A percentile compares a stretch with the other conserved stretches of the same genome.
These are phyloP conservation scores for Picochlorum sp. DNA, from an alignment of 139 green algal species.

Conservation along the genomic window DNA sequence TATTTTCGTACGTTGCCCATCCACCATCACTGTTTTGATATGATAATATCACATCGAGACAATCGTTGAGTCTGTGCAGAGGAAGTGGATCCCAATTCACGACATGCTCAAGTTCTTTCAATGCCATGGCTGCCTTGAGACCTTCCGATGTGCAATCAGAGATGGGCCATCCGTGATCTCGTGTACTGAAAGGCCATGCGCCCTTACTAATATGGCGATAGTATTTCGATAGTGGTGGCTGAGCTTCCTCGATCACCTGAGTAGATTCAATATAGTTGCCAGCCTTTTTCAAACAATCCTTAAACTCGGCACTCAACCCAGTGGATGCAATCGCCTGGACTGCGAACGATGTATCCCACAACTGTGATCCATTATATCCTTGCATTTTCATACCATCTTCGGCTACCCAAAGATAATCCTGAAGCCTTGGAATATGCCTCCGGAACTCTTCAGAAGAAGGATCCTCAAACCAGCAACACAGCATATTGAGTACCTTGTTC, in stretches of 20 bases:
- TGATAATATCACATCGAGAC: conserved; percentile 65
- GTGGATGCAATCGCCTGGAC: conserved; percentile 72
- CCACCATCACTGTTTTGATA: conserved; percentile 89
- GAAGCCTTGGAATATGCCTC: conserved; percentile 23
- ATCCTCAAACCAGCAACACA: conserved; percentile 92
- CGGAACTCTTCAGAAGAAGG: conserved; percentile 69
- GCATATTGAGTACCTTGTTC: conserved; percentile 99
- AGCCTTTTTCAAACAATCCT: conserved; percentile 46
- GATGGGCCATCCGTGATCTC: conserved; percentile 98
- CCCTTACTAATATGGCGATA: conserved; percentile 95
- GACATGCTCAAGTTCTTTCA: conserved; percentile 35
- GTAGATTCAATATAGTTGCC: conserved; percentile 71
- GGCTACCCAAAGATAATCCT: conserved; percentile 96
- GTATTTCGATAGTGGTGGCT: conserved; percentile 52
- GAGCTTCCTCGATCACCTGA: conserved; percentile 64
- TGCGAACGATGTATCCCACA: conserved; percentile 96
- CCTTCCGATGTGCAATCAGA: conserved; percentile 68
- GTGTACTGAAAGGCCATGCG: conserved; percentile 92
- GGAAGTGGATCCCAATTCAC: conserved; percentile 54
- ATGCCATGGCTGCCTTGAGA: conserved; percentile 69
- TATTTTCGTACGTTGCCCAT: conserved; percentile 99
- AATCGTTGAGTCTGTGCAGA: conserved; percentile 62
- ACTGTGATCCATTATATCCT: conserved; percentile 95
- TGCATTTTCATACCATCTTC: conserved; percentile 98
- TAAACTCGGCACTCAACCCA: conserved; percentile 33